Evolutionary conservation across 331 rosid genomes (phyloP), one percentile per base, ranked within the genome.

Genomic region (Telfairia occidentalis): DNA sequence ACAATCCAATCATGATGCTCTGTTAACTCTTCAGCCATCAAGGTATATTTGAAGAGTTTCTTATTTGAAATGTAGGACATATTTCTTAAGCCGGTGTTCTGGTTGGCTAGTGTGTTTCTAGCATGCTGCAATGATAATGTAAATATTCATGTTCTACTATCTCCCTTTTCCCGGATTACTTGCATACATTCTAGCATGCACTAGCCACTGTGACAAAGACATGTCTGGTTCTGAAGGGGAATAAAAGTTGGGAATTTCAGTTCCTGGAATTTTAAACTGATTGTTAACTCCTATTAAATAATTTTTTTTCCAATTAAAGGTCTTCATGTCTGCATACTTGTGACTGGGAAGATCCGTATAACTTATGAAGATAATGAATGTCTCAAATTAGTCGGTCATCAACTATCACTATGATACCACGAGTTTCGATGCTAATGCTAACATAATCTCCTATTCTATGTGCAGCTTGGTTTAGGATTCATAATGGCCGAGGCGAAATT

Each of bases 401-500:
- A 3, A 5, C 29, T 73, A 37, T 24, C 54, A 1, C 48, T 43
- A 28, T 3, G 35, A 71, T 45, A 63, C 59, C 78, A 30, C 5
- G 45, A 37, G 28, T 74, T 3, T 60, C 53, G 80, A 30, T 80
- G 80, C 85, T 88, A 81, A 30, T 80, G 80, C 85, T 88, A 81
- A 91, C 78, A 18, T 57, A 71, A 63, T 71, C 35, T 67, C 80
- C 71, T 80, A 57, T 80, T 79, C 77, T 76, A 78, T 83, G 48
- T 84, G 42, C 86, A 95, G 99, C 89, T 95, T 84, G 97, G 99
- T 78, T 78, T 87, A 79, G 99, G 99, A 61, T 82, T 92, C 79
- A 83, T 84, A 54, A 81, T 87, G 49, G 97, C 97, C 5, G 99
- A 95, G 85, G 75, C 88, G 32, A 55, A 71, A 76, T 84, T 92